Conservation (phyloP, 768 basidiomycete genomes). For the Suillus hirtellus region DNA sequence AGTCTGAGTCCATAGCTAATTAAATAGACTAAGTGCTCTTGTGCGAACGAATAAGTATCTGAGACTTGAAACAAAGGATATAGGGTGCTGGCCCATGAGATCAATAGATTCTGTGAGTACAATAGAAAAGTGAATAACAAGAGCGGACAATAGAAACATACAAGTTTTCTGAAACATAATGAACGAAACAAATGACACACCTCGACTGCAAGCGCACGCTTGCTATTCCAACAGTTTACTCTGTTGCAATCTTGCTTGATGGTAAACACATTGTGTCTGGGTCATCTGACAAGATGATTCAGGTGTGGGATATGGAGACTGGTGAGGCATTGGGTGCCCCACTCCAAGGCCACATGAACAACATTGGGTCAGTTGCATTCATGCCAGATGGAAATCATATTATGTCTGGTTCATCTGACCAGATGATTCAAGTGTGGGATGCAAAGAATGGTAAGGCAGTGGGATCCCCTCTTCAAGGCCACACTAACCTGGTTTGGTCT, state of each 20-base stretch:
- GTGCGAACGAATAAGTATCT: no score
- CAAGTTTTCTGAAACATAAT: no score
- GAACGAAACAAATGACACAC: no score
- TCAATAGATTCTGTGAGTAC: no score
- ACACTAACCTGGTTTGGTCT: accelerated
- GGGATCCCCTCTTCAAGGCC: background rate
- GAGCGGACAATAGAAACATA: no score
- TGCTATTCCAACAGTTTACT: background rate
- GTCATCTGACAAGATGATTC: background rate
- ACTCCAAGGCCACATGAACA: background rate
- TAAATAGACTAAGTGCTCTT: no score
- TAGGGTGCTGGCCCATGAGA: no score
- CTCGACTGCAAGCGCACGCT: no score
- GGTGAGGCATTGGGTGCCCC: background rate
- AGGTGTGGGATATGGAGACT: constrained; percentile 4
- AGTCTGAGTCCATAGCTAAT: no score
- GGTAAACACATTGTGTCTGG: background rate
- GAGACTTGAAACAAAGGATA: no score
- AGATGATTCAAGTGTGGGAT: background rate
- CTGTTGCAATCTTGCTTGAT: constrained; percentile 13
- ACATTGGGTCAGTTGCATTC: background rate
- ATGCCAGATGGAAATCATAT: background rate
- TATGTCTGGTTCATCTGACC: background rate
- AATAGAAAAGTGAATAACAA: no score
- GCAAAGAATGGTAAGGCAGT: background rate